Percentiles rank a stretch among this genome's conserved stretches.
Evolutionary conservation across 2,329 filamentous ascomycete species (phyloP).

Genomic region (Alternaria tenuissima): DNA sequence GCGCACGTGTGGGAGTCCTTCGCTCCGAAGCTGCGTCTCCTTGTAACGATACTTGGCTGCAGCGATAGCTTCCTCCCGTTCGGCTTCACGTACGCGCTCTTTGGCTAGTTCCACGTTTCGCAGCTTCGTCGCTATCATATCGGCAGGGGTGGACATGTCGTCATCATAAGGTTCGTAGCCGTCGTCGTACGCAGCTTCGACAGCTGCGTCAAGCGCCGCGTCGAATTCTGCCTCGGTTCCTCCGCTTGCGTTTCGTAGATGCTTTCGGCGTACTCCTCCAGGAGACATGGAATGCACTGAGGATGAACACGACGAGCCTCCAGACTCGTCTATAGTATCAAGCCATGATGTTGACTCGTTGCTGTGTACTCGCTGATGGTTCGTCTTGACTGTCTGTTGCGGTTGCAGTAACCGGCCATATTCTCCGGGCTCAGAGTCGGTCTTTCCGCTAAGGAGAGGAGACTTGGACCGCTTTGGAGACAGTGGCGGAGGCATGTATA

Average conservation of each 20-base stretch:
- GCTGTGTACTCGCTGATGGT: constrained; percentile 65
- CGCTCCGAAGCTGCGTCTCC: constrained; percentile 54
- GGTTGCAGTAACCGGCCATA: constrained; percentile 31
- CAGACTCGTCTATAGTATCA: constrained; percentile 93
- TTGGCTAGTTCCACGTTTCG: constrained; percentile 78
- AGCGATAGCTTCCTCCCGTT: constrained; percentile 71
- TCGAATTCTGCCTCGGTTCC: constrained; percentile 91
- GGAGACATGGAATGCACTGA: constrained; percentile 84
- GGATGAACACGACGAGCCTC: constrained; percentile 74
- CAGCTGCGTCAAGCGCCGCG: constrained; percentile 90
- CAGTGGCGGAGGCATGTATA: constrained; percentile 75
- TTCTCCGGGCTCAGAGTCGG: constrained; percentile 30
- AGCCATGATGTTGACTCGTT: constrained; percentile 89
- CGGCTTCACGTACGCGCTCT: constrained; percentile 76
- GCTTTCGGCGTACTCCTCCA: constrained; percentile 72
- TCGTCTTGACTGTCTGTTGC: constrained; percentile 27
- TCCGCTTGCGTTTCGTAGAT: constrained; percentile 72
- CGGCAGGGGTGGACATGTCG: constrained; percentile 37
- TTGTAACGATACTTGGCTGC: constrained; percentile 68
- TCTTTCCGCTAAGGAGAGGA: constrained; percentile 35
- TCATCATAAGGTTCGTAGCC: constrained; percentile 77
- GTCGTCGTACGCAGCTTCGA: constrained; percentile 95
- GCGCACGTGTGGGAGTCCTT: constrained; percentile 53
- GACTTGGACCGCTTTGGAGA: constrained; percentile 70
- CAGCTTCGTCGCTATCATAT: constrained; percentile 47